Evolutionary conservation across 345 rosid species (phyloP).

Genomic region (Dimocarpus longan): DNA sequence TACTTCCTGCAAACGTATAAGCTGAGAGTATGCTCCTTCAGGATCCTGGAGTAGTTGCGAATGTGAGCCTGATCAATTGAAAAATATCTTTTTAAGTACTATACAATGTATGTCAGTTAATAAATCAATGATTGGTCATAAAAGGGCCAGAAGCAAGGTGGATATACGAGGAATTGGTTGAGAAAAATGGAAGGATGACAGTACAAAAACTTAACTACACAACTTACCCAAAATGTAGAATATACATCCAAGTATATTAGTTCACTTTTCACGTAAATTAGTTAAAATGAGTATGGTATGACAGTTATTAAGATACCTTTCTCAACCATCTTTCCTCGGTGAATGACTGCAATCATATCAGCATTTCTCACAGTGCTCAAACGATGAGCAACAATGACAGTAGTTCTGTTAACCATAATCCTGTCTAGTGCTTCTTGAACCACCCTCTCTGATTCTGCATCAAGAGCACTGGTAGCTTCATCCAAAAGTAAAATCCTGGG

Average conservation of each 20-base stretch:
- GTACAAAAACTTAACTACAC: too few species aligned
- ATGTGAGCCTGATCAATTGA: constrained; percentile 56
- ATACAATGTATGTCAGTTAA: background rate
- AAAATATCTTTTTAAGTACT: background rate
- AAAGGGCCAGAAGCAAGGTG: too few species aligned
- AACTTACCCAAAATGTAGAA: too few species aligned
- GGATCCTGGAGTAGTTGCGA: constrained; percentile 66
- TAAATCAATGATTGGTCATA: too few species aligned
- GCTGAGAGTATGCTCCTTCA: constrained; percentile 86
- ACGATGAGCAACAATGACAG: constrained; percentile 83
- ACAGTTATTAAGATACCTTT: constrained; percentile 50
- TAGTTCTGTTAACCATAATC: constrained; percentile 77
- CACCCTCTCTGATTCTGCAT: constrained; percentile 82
- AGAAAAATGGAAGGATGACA: too few species aligned
- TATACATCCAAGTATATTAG: background rate
- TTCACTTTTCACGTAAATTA: constrained; percentile 13
- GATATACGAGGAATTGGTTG: too few species aligned
- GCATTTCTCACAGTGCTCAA: constrained; percentile 76
- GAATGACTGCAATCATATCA: constrained; percentile 76
- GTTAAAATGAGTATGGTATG: background rate
- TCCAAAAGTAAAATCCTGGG: constrained; percentile 76
- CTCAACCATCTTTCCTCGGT: constrained; percentile 77
- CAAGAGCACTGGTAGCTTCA: constrained; percentile 92
- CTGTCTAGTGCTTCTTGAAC: constrained; percentile 86
- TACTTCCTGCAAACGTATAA: constrained; percentile 71